Conservation (phyloP, 768 basidiomycete genomes). For the Kwoniella bestiolae region DNA sequence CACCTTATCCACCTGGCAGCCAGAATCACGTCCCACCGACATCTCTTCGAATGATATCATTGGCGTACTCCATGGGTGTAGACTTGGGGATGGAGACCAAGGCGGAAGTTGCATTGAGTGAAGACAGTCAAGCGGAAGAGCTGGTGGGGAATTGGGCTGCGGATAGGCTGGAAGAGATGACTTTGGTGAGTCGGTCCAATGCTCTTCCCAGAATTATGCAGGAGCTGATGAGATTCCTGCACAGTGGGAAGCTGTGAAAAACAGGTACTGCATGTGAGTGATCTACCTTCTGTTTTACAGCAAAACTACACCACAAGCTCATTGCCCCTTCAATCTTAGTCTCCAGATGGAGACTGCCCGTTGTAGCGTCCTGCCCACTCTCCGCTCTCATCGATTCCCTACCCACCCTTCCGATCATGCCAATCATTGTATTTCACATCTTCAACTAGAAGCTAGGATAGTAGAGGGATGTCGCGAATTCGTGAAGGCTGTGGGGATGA, state of each 20-base stretch:
- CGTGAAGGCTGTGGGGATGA: neutral
- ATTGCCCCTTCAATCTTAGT: neutral
- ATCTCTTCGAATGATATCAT: slow-evolving; percentile 23
- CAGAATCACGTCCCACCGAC: slow-evolving; percentile 15
- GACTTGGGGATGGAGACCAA: slow-evolving; percentile 28
- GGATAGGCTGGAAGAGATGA: slow-evolving; percentile 7
- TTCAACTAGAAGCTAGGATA: neutral
- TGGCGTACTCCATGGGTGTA: slow-evolving; percentile 30
- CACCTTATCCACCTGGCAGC: slow-evolving; percentile 6
- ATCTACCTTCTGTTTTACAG: neutral
- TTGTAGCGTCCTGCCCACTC: neutral
- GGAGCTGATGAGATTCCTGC: neutral
- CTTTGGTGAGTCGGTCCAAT: neutral
- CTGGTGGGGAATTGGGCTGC: neutral
- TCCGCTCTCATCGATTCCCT: neutral
- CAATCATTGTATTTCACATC: slow-evolving; percentile 2
- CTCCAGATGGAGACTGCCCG: slow-evolving; percentile 5
- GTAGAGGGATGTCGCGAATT: slow-evolving; percentile 2
- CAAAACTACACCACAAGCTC: too few species aligned
- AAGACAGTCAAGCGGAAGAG: neutral
- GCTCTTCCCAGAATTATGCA: neutral
- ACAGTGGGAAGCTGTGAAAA: slow-evolving; percentile 20
- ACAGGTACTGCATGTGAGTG: slow-evolving; percentile 18
- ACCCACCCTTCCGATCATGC: slow-evolving; percentile 9
- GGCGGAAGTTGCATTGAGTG: neutral